phyloP scores from a whole-genome alignment of 176 grass and related monocot species.

The Dendrocalamus sinicus region DNA sequence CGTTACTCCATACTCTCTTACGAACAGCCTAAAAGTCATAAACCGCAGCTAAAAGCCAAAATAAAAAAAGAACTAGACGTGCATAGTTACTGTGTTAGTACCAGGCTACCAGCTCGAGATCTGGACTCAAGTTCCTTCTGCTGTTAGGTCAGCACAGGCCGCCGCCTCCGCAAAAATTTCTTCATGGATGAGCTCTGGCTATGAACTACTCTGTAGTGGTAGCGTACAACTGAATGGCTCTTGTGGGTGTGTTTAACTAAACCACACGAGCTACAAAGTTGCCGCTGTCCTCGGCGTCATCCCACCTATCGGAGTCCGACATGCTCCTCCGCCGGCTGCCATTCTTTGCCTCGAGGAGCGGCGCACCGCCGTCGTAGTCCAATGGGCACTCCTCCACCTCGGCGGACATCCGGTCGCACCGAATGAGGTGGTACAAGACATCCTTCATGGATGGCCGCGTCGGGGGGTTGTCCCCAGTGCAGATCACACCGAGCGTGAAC shows the following conservation, averaged over 20 bases:
- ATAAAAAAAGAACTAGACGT: no score
- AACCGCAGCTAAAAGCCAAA: no score
- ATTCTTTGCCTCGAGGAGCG: conserved; percentile 43
- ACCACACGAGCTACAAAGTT: conserved; percentile 51
- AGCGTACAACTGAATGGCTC: neutral
- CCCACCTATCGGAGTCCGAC: conserved; percentile 44
- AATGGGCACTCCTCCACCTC: conserved; percentile 31
- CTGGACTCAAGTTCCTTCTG: neutral
- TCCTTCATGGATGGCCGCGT: conserved; percentile 75
- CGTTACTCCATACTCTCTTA: no score
- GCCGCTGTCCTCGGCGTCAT: conserved; percentile 39
- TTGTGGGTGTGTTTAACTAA: neutral
- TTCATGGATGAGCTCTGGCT: no score
- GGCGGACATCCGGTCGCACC: conserved; percentile 31
- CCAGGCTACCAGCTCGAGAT: neutral
- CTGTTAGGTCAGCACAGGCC: no score
- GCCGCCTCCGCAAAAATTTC: no score
- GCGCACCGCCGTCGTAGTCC: neutral
- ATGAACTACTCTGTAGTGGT: neutral
- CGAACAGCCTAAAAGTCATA: no score
- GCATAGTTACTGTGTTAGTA: neutral
- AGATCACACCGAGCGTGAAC: conserved; percentile 70
- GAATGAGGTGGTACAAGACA: conserved; percentile 52
- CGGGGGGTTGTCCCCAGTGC: conserved; percentile 59
- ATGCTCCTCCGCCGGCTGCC: conserved; percentile 37